Conservation (phyloP, 352 stramenopile species). For the Salisapilia sapeloensis region DNA sequence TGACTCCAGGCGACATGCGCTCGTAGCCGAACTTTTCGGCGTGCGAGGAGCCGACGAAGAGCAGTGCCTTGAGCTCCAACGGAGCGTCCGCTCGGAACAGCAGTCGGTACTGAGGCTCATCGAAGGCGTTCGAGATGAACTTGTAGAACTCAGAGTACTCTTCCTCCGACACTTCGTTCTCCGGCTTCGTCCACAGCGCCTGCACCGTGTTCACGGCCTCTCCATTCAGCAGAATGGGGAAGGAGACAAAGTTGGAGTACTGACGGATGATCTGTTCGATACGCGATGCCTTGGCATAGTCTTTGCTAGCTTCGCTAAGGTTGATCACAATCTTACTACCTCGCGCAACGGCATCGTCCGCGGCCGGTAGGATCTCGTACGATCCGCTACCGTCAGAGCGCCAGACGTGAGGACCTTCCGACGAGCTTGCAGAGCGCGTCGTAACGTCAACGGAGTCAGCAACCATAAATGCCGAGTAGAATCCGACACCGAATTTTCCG, state of each 20-base stretch:
- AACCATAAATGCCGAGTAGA: conserved; percentile 99
- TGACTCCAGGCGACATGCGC: conserved; percentile 92
- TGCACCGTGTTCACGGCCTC: conserved; percentile 96
- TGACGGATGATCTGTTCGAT: conserved; percentile 96
- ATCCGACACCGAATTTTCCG: conserved; percentile 99
- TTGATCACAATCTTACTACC: conserved; percentile 97
- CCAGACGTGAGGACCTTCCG: conserved; percentile 41
- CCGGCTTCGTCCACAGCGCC: conserved; percentile 95
- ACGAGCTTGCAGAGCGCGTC: conserved; percentile 52
- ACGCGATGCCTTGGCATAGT: conserved; percentile 84
- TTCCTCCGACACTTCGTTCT: conserved; percentile 90
- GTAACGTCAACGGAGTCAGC: conserved; percentile 91
- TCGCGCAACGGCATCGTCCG: conserved; percentile 43
- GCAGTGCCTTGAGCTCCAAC: conserved; percentile 95
- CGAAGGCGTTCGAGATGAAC: conserved; percentile 92
- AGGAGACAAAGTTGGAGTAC: conserved; percentile 99
- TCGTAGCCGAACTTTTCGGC: conserved; percentile 94
- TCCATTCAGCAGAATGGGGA: conserved; percentile 96
- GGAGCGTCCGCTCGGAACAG: conserved; percentile 98
- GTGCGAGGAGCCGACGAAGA: conserved; percentile 95
- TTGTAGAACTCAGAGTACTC: conserved; percentile 97
- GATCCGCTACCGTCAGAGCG: conserved; percentile 69
- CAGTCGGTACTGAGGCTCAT: conserved; percentile 87
- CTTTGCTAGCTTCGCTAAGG: conserved; percentile 93
- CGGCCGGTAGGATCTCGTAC: conserved; percentile 52